phyloP scores from a whole-genome alignment of 2,329 filamentous ascomycete species.

The Sporothrix variecibatus region DNA sequence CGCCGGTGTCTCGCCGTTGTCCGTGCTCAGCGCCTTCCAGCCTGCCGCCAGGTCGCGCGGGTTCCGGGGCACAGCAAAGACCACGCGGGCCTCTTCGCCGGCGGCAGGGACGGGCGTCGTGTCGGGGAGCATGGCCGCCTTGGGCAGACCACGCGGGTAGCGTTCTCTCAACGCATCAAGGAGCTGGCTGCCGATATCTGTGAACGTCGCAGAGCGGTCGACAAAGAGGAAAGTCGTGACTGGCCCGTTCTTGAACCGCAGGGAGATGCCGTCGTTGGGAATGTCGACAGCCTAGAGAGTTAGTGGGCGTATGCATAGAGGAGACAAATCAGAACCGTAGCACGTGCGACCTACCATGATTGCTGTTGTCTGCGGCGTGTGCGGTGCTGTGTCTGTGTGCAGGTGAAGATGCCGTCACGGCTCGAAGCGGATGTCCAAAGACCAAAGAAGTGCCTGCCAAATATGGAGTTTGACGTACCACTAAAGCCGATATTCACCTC shows the following conservation, averaged over 20 bases:
- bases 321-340: not conserved
- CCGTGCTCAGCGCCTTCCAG: constrained; percentile 51
- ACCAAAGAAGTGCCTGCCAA: not conserved
- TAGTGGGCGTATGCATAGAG: not conserved
- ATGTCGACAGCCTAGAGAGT: constrained; percentile 39
- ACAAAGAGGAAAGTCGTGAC: constrained; percentile 71
- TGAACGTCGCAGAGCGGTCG: constrained; percentile 58
- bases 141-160: constrained; percentile 55
- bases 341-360: constrained; percentile 29
- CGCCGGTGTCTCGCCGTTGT: constrained; percentile 43
- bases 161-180: constrained; percentile 58
- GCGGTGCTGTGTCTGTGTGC: not conserved
- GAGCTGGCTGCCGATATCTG: constrained; percentile 59
- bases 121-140: constrained; percentile 31
- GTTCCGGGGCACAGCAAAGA: constrained; percentile 50
- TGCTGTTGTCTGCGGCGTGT: not conserved
- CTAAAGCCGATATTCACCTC: constrained; percentile 4
- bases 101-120: not conserved
- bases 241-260: constrained; percentile 72
- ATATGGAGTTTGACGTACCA: too few relatives aligned
- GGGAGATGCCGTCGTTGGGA: constrained; percentile 53
- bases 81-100: constrained; percentile 38
- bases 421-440: not conserved
- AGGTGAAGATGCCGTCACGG: not conserved
- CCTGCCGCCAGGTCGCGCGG: constrained; percentile 49